Evolutionary conservation across 164 flowering plant genomes (phyloP), one percentile per base, ranked within the genome.

Genomic region (Amborella trichopoda): DNA sequence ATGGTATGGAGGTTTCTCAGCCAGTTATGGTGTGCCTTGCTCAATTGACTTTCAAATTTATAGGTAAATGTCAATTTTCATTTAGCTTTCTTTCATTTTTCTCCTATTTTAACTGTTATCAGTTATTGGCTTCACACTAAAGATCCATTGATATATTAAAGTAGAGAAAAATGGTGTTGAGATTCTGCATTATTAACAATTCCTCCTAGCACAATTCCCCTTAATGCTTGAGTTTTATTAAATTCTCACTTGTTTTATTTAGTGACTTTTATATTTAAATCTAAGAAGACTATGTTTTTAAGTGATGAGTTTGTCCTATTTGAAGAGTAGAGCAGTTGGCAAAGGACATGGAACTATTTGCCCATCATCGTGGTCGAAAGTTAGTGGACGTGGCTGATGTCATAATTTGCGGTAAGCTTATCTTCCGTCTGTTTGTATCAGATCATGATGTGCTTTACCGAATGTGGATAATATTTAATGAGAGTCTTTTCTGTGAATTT

Each of bases 331-430:
- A 79, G 44, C 77, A 78, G 54, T 62, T 90, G 57, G 93, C 89
- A 14, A 78, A 67, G 67, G 94, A 87, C 61, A 74, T 87, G 36
- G 87, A 79, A 60, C 56, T 76, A 52, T 90, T 90, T 74, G 81
- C 96, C 21, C 90, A 72, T 34, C 98, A 90, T 62, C 96, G 73
- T 1, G 73, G 80, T 50, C 86, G 94, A 40, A 86, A 81, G 55
- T 51, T 72, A 46, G 83, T 81, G 23, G 86, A 79, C 55, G 65
- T 69, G 68, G 90, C 86, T 34, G 94, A 90, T 63, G 87, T 86
- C 52, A 72, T 83, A 39, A 77, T 84, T 44, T 56, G 73, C 42
- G 80, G 91, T 82, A 45, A 65, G 30, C 28, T 49, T 6, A n/a
- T n/a, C n/a, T n/a, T n/a, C n/a, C n/a, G n/a, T n/a, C n/a, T n/a